Percentiles rank a stretch among this genome's conserved stretches.
phyloP scores from a whole-genome alignment of 2,329 filamentous ascomycete species.

The Epichloe baconii region DNA sequence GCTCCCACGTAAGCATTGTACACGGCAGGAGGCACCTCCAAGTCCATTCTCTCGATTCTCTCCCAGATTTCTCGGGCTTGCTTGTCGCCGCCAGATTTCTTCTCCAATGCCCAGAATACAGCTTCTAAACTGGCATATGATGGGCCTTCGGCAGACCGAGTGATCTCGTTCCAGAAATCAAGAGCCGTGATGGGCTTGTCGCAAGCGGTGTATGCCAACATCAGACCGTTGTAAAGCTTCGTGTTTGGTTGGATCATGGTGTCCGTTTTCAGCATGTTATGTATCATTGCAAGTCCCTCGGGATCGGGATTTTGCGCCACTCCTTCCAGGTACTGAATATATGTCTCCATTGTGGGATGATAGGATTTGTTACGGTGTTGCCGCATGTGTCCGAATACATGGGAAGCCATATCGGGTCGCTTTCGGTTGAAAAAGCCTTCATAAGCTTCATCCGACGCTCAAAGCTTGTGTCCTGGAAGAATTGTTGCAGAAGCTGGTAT shows the following conservation, averaged over 20 bases:
- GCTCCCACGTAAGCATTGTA: conserved; percentile 68
- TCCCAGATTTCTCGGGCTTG: conserved; percentile 57
- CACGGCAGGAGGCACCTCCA: conserved; percentile 61
- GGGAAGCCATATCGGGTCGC: conserved; percentile 70
- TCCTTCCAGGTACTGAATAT: conserved; percentile 65
- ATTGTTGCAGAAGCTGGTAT: conserved; percentile 52
- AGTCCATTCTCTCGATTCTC: conserved; percentile 58
- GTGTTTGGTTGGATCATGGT: conserved; percentile 66
- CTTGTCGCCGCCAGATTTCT: conserved; percentile 40
- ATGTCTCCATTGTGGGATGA: conserved; percentile 60
- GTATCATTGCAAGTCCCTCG: conserved; percentile 59
- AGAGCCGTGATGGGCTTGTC: conserved; percentile 54
- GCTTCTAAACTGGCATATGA: conserved; percentile 69
- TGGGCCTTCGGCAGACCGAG: conserved; percentile 73
- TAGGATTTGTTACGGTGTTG: conserved; percentile 49
- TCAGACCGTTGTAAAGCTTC: conserved; percentile 66
- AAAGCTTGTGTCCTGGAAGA: conserved; percentile 53
- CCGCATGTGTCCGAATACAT: conserved; percentile 93
- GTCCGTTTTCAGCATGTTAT: conserved; percentile 94
- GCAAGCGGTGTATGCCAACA: conserved; percentile 69
- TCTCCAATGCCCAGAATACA: conserved; percentile 67
- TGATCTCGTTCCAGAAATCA: conserved; percentile 74
- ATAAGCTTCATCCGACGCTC: conserved; percentile 59
- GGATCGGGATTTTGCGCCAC: conserved; percentile 42
- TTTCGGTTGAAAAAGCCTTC: conserved; percentile 67